Evolutionary conservation across 345 rosid genomes (phyloP).

Genomic region (Passiflora organensis): DNA sequence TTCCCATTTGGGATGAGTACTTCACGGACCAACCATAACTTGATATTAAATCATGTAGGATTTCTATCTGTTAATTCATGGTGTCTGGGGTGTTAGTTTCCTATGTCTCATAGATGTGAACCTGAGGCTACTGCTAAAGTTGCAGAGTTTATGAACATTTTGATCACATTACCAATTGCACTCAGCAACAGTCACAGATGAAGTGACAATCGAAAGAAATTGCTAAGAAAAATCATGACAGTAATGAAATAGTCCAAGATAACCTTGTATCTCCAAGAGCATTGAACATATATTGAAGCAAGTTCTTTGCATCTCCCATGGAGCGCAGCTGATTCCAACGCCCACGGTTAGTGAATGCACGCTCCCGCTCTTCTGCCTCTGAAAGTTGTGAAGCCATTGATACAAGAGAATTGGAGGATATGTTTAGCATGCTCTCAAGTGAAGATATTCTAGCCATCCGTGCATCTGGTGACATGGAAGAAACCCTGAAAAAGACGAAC

Average conservation of each 20-base stretch:
- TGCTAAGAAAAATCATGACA: too few species aligned
- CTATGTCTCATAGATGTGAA: too few species aligned
- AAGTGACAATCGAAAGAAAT: too few species aligned
- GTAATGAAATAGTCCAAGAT: too few species aligned
- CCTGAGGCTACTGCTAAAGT: too few species aligned
- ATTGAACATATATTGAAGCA: constrained; percentile 91
- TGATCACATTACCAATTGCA: too few species aligned
- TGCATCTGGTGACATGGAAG: constrained; percentile 92
- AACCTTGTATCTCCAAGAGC: constrained; percentile 85
- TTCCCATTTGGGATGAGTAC: background rate
- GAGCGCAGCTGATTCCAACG: constrained; percentile 98
- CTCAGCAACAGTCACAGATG: too few species aligned
- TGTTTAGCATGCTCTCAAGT: constrained; percentile 86
- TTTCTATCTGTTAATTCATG: too few species aligned
- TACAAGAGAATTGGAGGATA: constrained; percentile 88
- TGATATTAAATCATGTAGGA: too few species aligned
- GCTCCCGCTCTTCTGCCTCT: constrained; percentile 96
- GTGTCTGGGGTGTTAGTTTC: too few species aligned
- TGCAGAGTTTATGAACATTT: too few species aligned
- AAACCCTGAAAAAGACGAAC: constrained; percentile 53
- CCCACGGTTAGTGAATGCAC: constrained; percentile 81
- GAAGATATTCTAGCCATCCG: constrained; percentile 86
- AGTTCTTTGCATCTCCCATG: constrained; percentile 95
- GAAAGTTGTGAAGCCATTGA: constrained; percentile 99
- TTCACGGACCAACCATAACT: background rate